These are phyloP conservation scores for Reticulascus tulasneorum DNA, from an alignment of 2,329 filamentous ascomycete genomes.

Conservation along the genomic window DNA sequence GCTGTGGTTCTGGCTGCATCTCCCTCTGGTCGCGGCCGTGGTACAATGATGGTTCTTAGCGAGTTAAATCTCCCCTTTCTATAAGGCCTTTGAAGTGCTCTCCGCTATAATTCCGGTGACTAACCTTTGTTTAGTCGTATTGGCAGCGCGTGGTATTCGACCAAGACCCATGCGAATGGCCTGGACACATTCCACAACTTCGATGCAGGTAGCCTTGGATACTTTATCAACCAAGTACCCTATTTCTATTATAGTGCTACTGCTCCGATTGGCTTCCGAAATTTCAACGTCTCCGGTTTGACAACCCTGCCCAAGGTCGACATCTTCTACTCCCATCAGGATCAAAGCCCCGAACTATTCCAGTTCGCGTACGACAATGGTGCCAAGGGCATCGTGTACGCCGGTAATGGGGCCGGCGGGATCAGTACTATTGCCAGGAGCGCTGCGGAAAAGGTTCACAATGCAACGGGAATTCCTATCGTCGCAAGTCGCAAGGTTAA, in stretches of 20 bases:
- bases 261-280: constrained; percentile 40
- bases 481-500: too few relatives aligned
- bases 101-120: too few relatives aligned
- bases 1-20: constrained; percentile 53
- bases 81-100: too few relatives aligned
- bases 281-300: constrained; percentile 34
- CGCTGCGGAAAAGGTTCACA: too few relatives aligned
- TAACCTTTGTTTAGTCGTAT: too few relatives aligned
- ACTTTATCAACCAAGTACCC: constrained; percentile 53
- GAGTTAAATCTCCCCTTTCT: too few relatives aligned
- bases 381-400: constrained; percentile 51
- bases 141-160: constrained; percentile 49
- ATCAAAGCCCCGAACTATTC: constrained; percentile 44
- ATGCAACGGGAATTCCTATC: too few relatives aligned
- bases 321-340: constrained; percentile 53
- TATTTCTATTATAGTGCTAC: constrained; percentile 56
- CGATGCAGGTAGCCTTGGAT: constrained; percentile 55
- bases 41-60: constrained; percentile 58
- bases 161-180: constrained; percentile 60
- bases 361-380: constrained; percentile 43
- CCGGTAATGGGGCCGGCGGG: constrained; percentile 51
- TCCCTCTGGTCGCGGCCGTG: constrained; percentile 41
- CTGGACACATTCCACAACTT: constrained; percentile 58
- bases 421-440: too few relatives aligned
- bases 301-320: constrained; percentile 48